Evolutionary conservation across 768 basidiomycete genomes (phyloP), one percentile per base, ranked within the genome.

Genomic region (Podaxis mareebaensis): DNA sequence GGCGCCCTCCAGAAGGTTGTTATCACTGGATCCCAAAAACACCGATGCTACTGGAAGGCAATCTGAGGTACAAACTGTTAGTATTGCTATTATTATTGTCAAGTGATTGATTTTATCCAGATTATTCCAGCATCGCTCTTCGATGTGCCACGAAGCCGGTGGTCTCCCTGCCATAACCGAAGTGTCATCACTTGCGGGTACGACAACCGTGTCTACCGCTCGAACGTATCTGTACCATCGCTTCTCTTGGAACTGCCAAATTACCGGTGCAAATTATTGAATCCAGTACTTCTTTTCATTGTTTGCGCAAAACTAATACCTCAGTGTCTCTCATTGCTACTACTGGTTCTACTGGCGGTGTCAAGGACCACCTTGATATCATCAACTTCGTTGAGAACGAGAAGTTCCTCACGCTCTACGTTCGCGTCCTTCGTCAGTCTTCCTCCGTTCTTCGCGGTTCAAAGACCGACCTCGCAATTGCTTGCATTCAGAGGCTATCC

Each of bases 371-470:
- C 30, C 74, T 79, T 49, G 78, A 81, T 61, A 81, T 82, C 67
- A 69, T 78, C 55, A 73, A 78, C 38, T 75, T 80, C 56, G 72
- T 84, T 58, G 73, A 78, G 70, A 69, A 79, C 55, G 69, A 74
- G 17, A 75, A 81, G 54, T 77, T 79, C 64, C 83, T 83, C 67
- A 81, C 84, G 15, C 75, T 85, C 5, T 85, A 81, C 64, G 70
- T 84, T 51, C 82, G 82, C 63, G 83, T 83, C 1, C 75, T 84
- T 49, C 68, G 12, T 17, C 26, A 17, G 15, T 28, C 24, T 17
- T 26, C 10, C 17, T 26, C 11, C 8, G 4, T 40, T 49, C 24
- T 15, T 17, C 15, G 42, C 15, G 13, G n/a, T 44, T 15, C 42
- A 44, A 44, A 44, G 13, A 3, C 4, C 20, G 17, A 44, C 10